Evolutionary conservation across 108 stramenopile genomes (phyloP).

Genomic region (Epithemia pelagica): DNA sequence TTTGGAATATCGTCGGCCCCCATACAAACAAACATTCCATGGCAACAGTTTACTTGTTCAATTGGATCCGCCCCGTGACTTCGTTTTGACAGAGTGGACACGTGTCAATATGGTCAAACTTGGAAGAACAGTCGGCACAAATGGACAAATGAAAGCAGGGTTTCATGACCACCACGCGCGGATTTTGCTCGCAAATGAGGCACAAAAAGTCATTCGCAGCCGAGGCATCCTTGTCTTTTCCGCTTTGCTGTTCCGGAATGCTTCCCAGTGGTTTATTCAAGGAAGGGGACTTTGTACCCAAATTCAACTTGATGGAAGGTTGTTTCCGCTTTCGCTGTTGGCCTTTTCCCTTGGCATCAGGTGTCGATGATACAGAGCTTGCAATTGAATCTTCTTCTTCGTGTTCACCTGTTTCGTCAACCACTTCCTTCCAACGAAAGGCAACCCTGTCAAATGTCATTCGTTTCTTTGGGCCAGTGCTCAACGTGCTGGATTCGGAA

Average conservation of each 20-base stretch:
- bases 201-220: background rate
- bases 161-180: conserved; percentile 4
- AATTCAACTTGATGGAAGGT: background rate
- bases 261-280: background rate
- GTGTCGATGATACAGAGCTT: background rate
- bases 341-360: background rate
- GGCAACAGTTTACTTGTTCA: background rate
- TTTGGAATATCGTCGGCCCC: too few relatives aligned
- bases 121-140: conserved; percentile 6
- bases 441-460: background rate
- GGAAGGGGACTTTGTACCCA: background rate
- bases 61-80: background rate
- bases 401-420: too few relatives aligned
- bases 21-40: too few relatives aligned
- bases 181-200: conserved; percentile 6
- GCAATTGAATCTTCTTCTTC: background rate
- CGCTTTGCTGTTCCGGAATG: background rate
- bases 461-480: background rate
- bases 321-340: background rate
- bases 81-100: conserved; percentile 9
- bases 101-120: background rate
- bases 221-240: background rate
- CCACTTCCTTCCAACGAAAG: background rate
- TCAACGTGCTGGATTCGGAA: background rate
- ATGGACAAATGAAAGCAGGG: conserved; percentile 9